phyloP scores from a whole-genome alignment of 805 yeast species.

The Candida ipomoeae region DNA sequence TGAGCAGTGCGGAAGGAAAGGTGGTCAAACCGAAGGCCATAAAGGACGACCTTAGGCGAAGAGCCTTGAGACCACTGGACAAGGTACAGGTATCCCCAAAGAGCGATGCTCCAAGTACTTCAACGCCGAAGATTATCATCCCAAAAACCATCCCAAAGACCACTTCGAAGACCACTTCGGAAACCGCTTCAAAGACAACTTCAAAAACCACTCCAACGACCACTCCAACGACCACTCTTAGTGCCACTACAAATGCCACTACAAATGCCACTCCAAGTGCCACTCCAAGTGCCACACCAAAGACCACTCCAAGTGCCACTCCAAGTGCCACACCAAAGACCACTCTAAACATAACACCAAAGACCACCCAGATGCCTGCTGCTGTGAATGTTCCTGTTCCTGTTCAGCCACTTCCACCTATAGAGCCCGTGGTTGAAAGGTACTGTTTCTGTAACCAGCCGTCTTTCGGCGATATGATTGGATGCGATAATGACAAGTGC shows the following conservation, averaged over 20 bases:
- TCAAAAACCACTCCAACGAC: too few relatives aligned
- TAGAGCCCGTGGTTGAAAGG: slow-evolving; percentile 8
- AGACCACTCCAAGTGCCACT: not conserved
- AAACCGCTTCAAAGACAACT: too few relatives aligned
- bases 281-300: too few relatives aligned
- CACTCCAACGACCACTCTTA: too few relatives aligned
- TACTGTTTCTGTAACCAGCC: slow-evolving; percentile 27
- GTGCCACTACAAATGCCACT: too few relatives aligned
- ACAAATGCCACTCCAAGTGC: too few relatives aligned
- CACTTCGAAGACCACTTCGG: too few relatives aligned
- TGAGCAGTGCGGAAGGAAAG: not conserved
- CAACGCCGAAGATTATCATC: too few relatives aligned
- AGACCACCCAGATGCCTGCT: not conserved
- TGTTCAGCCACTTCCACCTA: not conserved
- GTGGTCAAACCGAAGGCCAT: not conserved
- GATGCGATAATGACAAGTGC: slow-evolving; percentile 30
- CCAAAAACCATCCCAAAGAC: too few relatives aligned
- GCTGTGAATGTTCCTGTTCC: not conserved
- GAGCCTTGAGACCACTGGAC: not conserved
- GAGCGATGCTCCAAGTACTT: too few relatives aligned
- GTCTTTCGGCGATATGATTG: slow-evolving; percentile 30
- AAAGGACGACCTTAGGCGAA: not conserved
- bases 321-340: too few relatives aligned
- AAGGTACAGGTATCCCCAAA: not conserved
- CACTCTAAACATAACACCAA: not conserved